Base-by-base conservation (phyloP, 345 rosid genomes). In the Atalantia buxifolia region DNA sequence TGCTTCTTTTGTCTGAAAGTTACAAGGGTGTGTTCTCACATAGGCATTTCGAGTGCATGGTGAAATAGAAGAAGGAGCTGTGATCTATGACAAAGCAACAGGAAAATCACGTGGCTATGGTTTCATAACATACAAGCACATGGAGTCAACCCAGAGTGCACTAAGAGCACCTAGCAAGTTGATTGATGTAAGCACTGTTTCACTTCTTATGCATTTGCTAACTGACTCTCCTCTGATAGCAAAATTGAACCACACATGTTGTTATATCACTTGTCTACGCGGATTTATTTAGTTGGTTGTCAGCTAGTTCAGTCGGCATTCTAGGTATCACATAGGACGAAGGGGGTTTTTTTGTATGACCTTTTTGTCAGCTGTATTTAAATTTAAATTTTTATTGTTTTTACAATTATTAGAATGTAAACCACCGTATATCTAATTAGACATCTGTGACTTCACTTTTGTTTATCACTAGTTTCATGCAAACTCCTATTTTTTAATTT, bases 101-200 rank as follows among this genome's bases (percentile, higher is more conserved):
- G 93, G 92, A 79, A 91, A 88, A 78, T 91, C 95, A 27, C 92
- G 93, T 68, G 95, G 95, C 65, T 91, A 91, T 77, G 95, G 95
- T 75, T 91, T 91, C 84, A 87, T 90, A 62, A 91, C 95, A 24
- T 91, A 64, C 83, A 91, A 87, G 80, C 85, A 89, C 77, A 90
- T 88, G 86, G 92, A 91, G 79, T 90, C 93, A 40, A 86, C 95
- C 59, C 86, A 85, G 33, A 84, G 22, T 79, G 93, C 93, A 18
- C 85, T 91, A 69, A 80, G 71, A 73, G 91, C 93, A 30, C 90
- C 91, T 18, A 84, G 92, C 83, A 91, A 89, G 77, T 77, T 89
- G 75, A 88, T 91, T 81, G 93, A 91, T 78, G 94, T 88, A 79
- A 84, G 90, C 75, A 72, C 64, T 70, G 65, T 25, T 12, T 74